Evolutionary conservation across 805 yeast genomes (phyloP).

Genomic region (Lipomyces mesembrius): DNA sequence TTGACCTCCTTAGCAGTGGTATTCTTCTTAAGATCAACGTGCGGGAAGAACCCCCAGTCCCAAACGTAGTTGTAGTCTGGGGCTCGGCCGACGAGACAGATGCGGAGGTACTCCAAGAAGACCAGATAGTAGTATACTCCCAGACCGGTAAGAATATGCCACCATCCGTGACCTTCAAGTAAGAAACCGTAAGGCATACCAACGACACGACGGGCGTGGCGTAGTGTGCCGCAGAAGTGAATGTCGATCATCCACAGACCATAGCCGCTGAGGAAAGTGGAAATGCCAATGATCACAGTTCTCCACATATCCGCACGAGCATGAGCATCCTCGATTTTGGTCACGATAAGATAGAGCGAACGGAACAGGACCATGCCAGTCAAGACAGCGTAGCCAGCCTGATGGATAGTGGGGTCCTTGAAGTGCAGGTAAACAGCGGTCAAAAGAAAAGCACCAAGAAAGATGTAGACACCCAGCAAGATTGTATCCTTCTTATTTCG

Average conservation of each 20-base stretch:
- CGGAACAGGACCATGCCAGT: slow-evolving; percentile 73
- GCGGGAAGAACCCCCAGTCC: slow-evolving; percentile 62
- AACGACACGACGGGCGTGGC: slow-evolving; percentile 60
- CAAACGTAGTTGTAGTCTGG: slow-evolving; percentile 62
- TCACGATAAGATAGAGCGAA: slow-evolving; percentile 57
- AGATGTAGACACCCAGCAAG: slow-evolving; percentile 55
- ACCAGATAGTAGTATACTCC: slow-evolving; percentile 87
- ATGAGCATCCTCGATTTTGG: slow-evolving; percentile 56
- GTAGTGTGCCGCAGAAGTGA: slow-evolving; percentile 68
- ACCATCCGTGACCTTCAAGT: slow-evolving; percentile 95
- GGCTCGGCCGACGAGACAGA: slow-evolving; percentile 64
- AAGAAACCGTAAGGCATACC: slow-evolving; percentile 88
- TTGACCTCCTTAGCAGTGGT: slow-evolving; percentile 15
- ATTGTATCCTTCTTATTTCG: slow-evolving; percentile 48
- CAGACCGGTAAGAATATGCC: slow-evolving; percentile 74
- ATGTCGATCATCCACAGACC: slow-evolving; percentile 88
- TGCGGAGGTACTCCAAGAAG: slow-evolving; percentile 74
- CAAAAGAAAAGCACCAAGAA: slow-evolving; percentile 60
- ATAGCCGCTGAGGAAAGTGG: slow-evolving; percentile 73
- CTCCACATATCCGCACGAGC: slow-evolving; percentile 57
- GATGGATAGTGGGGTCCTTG: slow-evolving; percentile 87
- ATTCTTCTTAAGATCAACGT: slow-evolving; percentile 41
- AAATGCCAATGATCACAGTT: slow-evolving; percentile 64
- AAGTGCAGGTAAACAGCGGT: slow-evolving; percentile 74
- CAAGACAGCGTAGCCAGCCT: slow-evolving; percentile 77